These are phyloP conservation scores for Hyphopichia burtonii DNA, from an alignment of 1,139 yeast genomes.

Conservation along the genomic window DNA sequence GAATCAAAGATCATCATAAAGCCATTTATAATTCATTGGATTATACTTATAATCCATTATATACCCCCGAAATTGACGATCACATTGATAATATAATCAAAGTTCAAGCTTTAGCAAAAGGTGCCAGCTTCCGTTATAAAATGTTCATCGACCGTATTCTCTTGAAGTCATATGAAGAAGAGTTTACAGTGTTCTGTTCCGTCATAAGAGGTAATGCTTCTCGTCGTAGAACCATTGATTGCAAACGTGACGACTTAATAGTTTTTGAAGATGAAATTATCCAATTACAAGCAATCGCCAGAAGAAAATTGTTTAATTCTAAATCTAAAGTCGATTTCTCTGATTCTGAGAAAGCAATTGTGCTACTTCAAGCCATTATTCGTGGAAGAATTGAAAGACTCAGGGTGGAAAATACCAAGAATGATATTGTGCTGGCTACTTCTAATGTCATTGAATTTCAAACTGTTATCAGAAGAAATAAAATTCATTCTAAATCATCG, in stretches of 20 bases:
- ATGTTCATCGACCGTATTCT: slow-evolving; percentile 62
- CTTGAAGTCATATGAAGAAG: slow-evolving; percentile 53
- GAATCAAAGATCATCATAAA: neutral
- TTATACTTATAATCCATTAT: slow-evolving; percentile 10
- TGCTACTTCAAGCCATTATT: slow-evolving; percentile 24
- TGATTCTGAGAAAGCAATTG: slow-evolving; percentile 8
- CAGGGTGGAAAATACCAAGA: slow-evolving; percentile 3
- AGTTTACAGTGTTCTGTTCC: slow-evolving; percentile 36
- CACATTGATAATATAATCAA: slow-evolving; percentile 29
- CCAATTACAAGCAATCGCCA: slow-evolving; percentile 36
- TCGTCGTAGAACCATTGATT: slow-evolving; percentile 36
- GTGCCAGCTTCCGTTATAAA: slow-evolving; percentile 60
- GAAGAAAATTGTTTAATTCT: slow-evolving; percentile 24
- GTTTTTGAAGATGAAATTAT: slow-evolving; percentile 26
- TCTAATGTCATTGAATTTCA: slow-evolving; percentile 23
- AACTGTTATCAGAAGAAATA: slow-evolving; percentile 26
- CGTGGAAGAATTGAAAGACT: slow-evolving; percentile 27
- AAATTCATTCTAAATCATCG: slow-evolving; percentile 20
- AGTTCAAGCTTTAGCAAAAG: slow-evolving; percentile 65
- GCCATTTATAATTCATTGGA: neutral
- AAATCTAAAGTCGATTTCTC: slow-evolving; percentile 12
- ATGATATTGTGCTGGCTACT: slow-evolving; percentile 9
- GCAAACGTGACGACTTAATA: slow-evolving; percentile 35
- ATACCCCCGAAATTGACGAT: slow-evolving; percentile 25
- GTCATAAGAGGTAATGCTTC: slow-evolving; percentile 41